Evolutionary conservation across 164 flowering plant genomes (phyloP), one percentile per base, ranked within the genome.

Genomic region (Chloranthus sessilifolius): DNA sequence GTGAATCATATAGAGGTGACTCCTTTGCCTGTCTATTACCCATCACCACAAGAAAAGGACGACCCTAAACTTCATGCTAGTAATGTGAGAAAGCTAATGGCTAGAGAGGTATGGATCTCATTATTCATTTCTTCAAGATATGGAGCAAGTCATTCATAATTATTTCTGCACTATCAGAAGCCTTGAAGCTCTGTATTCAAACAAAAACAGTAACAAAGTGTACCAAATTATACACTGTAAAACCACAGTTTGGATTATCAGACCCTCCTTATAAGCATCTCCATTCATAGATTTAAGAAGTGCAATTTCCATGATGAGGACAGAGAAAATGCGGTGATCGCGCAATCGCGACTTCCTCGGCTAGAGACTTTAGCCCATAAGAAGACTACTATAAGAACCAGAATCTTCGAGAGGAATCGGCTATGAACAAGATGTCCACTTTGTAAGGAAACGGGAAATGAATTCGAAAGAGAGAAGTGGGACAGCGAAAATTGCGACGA

Each of bases 171-270:
- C 3, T 21, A 72, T 40, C n/a, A 58, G 20, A 36, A 48, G 33
- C 54, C 59, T 68, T 16, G 72, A 69, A 12, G 53, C 70, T 44
- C 76, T 57, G 37, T 67, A 72, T 21, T 71, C 76, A 21, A 67
- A 71, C 53, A 71, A 52, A 48, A 71, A 71, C 38, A 73, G 52
- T 27, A 68, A 17, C 41, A 73, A 20, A 25, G 67, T 69, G 25
- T 63, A 63, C 77, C 77, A 73, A 33, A 69, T 58, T 12, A 70
- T 47, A 47, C 74, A 58, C 54, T 74, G 78, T 6, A 74, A 34
- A 2, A 67, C 67, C 42, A 67, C 72, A 21, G 58, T 45, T 39
- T 74, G 78, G 33, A 70, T 49, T 65, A 70, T 67, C 4, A 74
- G 52, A 5, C 33, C 47, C 9, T 59, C 63, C 56, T 56, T 43